Percentiles rank a stretch among this genome's conserved stretches.
Conservation (phyloP, 306 rosid species). For the Begonia fuchsioides region DNA sequence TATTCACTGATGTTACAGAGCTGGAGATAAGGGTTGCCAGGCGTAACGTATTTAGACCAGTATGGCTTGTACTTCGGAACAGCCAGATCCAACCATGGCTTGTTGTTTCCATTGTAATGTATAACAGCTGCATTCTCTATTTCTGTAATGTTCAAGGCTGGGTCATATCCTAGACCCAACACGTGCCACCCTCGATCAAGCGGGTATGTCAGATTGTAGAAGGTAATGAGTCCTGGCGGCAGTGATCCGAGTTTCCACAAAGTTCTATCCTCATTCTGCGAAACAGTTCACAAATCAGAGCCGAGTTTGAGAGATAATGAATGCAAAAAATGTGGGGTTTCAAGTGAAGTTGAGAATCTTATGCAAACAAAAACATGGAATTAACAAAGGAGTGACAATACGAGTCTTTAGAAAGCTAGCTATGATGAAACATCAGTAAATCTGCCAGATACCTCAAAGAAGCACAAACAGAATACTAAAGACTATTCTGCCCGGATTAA, state of each 20-base stretch:
- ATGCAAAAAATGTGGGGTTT: too few relatives aligned
- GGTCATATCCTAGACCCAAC: constrained; percentile 94
- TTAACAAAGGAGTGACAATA: too few relatives aligned
- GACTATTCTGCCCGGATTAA: too few relatives aligned
- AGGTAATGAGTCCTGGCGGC: constrained; percentile 89
- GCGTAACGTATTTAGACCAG: constrained; percentile 80
- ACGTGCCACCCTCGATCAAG: constrained; percentile 88
- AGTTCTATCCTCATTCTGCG: constrained; percentile 89
- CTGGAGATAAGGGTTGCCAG: constrained; percentile 59
- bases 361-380: too few relatives aligned
- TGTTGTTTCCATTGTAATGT: constrained; percentile 96
- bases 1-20: constrained; percentile 47
- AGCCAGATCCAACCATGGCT: constrained; percentile 94
- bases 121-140: constrained; percentile 76
- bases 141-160: constrained; percentile 70
- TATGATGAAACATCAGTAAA: too few relatives aligned
- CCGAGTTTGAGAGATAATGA: background rate
- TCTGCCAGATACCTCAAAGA: too few relatives aligned
- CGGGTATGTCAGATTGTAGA: constrained; percentile 70
- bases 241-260: constrained; percentile 97
- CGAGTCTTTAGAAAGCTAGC: too few relatives aligned
- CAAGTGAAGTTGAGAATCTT: too few relatives aligned
- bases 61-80: constrained; percentile 73
- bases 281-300: constrained; percentile 14
- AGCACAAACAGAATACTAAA: too few relatives aligned